Evolutionary conservation across 1,139 yeast species (phyloP).

Genomic region (Hemisphaericaspora lyxosophila): DNA sequence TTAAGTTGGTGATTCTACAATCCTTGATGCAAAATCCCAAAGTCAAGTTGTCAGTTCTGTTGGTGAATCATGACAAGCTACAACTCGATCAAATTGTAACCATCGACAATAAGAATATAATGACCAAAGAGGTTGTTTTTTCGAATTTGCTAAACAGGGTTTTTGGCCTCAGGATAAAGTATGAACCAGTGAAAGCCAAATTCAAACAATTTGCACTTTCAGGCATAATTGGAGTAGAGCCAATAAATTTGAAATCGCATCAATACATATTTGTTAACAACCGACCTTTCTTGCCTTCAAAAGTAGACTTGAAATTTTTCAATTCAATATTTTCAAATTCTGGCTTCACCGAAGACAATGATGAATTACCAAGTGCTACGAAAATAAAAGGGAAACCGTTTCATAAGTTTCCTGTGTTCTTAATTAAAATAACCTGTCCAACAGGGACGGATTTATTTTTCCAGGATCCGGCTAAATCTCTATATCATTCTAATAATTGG

Average conservation of each 20-base stretch:
- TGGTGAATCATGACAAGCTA: constrained; percentile 10
- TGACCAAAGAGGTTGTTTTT: not conserved
- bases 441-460: constrained; percentile 32
- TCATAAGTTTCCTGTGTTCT: constrained; percentile 32
- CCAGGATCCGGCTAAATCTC: constrained; percentile 43
- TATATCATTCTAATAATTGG: constrained; percentile 24
- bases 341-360: constrained; percentile 7
- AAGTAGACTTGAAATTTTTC: constrained; percentile 24
- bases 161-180: constrained; percentile 10
- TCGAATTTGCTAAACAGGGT: constrained; percentile 9
- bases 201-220: constrained; percentile 24
- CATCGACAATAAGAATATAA: constrained; percentile 1
- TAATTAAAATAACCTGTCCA: constrained; percentile 35
- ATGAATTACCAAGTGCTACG: constrained; percentile 3
- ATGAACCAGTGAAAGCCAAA: constrained; percentile 20
- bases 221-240: constrained; percentile 29
- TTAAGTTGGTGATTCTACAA: constrained; percentile 36
- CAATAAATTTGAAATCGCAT: constrained; percentile 32
- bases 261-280: constrained; percentile 53
- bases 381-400: constrained; percentile 10
- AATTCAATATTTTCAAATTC: constrained; percentile 24
- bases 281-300: constrained; percentile 24
- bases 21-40: constrained; percentile 28
- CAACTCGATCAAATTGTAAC: constrained; percentile 9
- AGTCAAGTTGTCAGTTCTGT: constrained; percentile 21